Evolutionary conservation across 2,329 filamentous ascomycete species (phyloP).

Genomic region (Emergomyces orientalis): DNA sequence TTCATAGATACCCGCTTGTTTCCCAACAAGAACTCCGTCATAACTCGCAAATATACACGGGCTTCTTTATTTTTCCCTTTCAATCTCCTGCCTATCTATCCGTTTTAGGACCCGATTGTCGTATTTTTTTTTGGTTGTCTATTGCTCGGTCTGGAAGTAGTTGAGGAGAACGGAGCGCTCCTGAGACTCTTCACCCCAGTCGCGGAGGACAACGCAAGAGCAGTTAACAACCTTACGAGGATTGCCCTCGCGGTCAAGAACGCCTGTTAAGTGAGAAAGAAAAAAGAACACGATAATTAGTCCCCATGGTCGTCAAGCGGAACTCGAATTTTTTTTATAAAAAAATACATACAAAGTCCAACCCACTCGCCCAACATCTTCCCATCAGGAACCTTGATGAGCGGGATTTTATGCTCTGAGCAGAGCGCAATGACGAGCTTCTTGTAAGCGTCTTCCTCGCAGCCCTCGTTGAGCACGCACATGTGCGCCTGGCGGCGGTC

Average conservation of each 20-base stretch:
- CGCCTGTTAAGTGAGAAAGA: constrained; percentile 54
- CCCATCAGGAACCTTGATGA: constrained; percentile 99
- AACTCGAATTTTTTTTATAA: neutral
- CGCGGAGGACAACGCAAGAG: constrained; percentile 99
- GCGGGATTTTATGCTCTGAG: constrained; percentile 98
- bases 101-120: neutral
- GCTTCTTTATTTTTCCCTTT: neutral
- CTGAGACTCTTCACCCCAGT: constrained; percentile 99
- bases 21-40: neutral
- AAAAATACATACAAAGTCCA: constrained; percentile 77
- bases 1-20: neutral
- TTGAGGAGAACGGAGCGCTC: constrained; percentile 98
- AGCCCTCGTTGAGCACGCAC: constrained; percentile 99
- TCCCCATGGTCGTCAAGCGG: constrained; percentile 14
- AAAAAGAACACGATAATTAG: constrained; percentile 6
- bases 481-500: constrained; percentile 98
- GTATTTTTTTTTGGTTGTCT: constrained; percentile 19
- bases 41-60: neutral
- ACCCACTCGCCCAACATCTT: constrained; percentile 99
- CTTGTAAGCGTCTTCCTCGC: constrained; percentile 99
- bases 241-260: constrained; percentile 98
- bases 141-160: constrained; percentile 90
- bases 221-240: constrained; percentile 99
- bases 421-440: constrained; percentile 98
- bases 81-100: neutral